A percentile compares a stretch with the other conserved stretches of the same genome.
phyloP scores from a whole-genome alignment of 148 eudicot genomes.

The Heliosperma pusillum region DNA sequence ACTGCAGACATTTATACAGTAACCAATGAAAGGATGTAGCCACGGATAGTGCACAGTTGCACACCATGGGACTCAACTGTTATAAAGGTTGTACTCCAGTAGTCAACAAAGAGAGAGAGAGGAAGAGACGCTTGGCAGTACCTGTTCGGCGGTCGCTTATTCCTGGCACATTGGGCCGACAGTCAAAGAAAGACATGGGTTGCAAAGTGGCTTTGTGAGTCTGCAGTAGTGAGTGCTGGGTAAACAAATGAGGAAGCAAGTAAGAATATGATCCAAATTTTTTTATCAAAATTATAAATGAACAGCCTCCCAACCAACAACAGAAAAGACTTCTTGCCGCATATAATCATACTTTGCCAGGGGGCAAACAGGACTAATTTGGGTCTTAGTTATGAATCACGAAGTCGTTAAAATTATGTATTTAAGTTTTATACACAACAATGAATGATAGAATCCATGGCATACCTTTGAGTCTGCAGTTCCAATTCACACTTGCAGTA shows the following conservation, averaged over 20 bases:
- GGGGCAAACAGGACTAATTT: background rate
- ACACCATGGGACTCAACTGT: background rate
- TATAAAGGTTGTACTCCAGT: background rate
- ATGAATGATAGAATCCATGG: background rate
- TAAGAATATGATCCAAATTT: background rate
- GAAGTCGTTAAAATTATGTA: no score
- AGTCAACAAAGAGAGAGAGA: background rate
- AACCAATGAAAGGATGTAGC: background rate
- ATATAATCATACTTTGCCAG: background rate
- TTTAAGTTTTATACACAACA: no score
- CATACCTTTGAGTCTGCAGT: background rate
- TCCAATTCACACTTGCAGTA: background rate
- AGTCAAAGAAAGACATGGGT: conserved; percentile 30
- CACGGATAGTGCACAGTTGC: background rate
- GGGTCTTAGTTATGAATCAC: background rate
- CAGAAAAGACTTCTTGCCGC: background rate
- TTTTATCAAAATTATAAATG: background rate
- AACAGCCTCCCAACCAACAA: background rate
- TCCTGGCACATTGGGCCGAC: conserved; percentile 54
- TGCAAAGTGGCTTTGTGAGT: conserved; percentile 34
- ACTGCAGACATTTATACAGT: background rate
- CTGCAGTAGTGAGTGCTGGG: conserved; percentile 30
- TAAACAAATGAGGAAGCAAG: conserved; percentile 1
- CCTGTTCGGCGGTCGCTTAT: conserved; percentile 62
- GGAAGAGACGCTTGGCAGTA: conserved; percentile 16